Base-by-base conservation (phyloP, 2,329 filamentous ascomycete genomes). In the Atkinsonella hypoxylon region DNA sequence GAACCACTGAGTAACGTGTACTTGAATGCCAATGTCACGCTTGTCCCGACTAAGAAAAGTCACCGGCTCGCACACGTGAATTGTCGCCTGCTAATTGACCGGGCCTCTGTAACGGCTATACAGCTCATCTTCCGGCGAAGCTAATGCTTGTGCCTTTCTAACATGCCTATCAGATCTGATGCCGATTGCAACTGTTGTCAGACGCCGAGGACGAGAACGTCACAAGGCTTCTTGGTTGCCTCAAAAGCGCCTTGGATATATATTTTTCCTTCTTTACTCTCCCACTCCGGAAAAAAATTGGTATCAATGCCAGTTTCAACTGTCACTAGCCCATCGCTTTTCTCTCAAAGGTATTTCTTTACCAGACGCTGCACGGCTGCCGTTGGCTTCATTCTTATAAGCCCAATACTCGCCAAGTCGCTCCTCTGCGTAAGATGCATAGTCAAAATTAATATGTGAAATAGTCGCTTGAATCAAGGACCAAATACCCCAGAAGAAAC, bases 381-480 rank as follows among this genome's bases (percentile, higher is more conserved):
- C 85, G 51, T 84, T 78, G 20, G 72, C 68, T 65, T 91, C 87
- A 44, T 77, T 82, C 63, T 90, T 87, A 89, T 89, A 96, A 4
- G 85, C 89, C 78, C 85, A 95, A 69, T 96, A 97, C 70, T 97
- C 93, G 47, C 86, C 83, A 6, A 98, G 73, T 50, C 93, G 77
- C 15, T 85, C 69, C 66, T 96, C 88, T 11, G 93, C 91, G 65
- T 97, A 98, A 9, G 78, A 81, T 42, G 89, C 87, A 64, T 98
- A 98, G 69, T 98, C 90, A 63, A 98, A 98, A 64, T 96, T 87
- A 60, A 98, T 98, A 56, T 91, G 81, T 11, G 88, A 95, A 57
- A 98, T 97, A 50, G 81, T 87, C 2, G 90, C 87, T 72, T 98
- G 93, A 57, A 98, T 97, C 55, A 94, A 72, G 8, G 89, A 86